phyloP scores from a whole-genome alignment of 345 rosid genomes.

The Hypericum perforatum region DNA sequence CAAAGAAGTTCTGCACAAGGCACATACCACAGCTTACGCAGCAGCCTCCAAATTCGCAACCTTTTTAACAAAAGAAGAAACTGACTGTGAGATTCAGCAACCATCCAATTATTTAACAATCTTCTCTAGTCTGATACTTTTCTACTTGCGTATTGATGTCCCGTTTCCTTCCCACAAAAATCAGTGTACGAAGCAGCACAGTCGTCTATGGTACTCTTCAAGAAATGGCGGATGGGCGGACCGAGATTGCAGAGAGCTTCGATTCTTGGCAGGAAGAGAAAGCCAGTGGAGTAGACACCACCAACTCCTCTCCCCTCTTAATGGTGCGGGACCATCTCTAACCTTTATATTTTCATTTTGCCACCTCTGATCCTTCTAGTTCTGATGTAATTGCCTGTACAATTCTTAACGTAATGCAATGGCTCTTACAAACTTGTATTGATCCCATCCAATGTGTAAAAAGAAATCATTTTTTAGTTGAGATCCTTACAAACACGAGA shows the following conservation, averaged over 20 bases:
- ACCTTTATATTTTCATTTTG: not conserved
- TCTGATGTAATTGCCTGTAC: too few relatives aligned
- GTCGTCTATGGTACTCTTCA: constrained; percentile 58
- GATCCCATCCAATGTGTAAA: constrained; percentile 11
- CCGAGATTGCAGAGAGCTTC: constrained; percentile 76
- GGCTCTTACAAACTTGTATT: too few relatives aligned
- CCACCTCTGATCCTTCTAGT: too few relatives aligned
- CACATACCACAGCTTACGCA: constrained; percentile 54
- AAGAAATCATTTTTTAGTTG: too few relatives aligned
- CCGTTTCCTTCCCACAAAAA: constrained; percentile 8
- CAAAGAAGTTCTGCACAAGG: constrained; percentile 68
- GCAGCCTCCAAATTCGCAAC: constrained; percentile 47
- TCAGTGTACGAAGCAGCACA: constrained; percentile 84
- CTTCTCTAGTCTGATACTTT: not conserved
- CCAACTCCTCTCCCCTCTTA: too few relatives aligned
- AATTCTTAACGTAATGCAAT: too few relatives aligned
- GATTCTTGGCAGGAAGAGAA: constrained; percentile 79
- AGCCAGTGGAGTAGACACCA: constrained; percentile 26
- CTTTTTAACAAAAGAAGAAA: constrained; percentile 64
- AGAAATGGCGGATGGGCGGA: constrained; percentile 82
- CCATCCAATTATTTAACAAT: too few relatives aligned
- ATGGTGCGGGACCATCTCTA: not conserved
- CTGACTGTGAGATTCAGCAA: constrained; percentile 31
- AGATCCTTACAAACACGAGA: too few relatives aligned
- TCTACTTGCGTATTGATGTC: constrained; percentile 8